Evolutionary conservation across 2,329 filamentous ascomycete species (phyloP).

Genomic region (Alternaria alternata): DNA sequence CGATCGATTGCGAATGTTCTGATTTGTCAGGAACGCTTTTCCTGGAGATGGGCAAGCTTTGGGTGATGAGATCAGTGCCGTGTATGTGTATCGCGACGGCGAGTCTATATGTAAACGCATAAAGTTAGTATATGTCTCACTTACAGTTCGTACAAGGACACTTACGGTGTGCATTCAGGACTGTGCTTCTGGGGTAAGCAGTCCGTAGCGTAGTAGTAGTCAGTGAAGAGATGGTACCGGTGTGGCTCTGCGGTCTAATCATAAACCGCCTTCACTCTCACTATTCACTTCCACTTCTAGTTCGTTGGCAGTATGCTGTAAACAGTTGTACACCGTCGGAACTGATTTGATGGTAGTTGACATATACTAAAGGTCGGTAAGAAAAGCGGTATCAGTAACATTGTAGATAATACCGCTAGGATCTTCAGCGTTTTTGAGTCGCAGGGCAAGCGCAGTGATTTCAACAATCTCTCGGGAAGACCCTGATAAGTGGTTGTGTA

Average conservation of each 20-base stretch:
- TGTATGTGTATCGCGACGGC: background rate
- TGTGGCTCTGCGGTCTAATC: background rate
- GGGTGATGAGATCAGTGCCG: background rate
- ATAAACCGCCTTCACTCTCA: background rate
- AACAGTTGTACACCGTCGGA: background rate
- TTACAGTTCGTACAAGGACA: too few species aligned
- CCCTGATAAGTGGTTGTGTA: background rate
- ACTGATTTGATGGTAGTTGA: background rate
- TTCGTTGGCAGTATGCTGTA: background rate
- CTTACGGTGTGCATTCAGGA: too few species aligned
- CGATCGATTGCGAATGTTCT: background rate
- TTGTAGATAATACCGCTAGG: background rate
- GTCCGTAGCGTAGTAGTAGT: background rate
- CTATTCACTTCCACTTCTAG: background rate
- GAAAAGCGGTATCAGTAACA: background rate
- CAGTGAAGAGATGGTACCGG: background rate
- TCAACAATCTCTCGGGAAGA: background rate
- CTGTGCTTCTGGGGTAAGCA: background rate
- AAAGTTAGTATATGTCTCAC: too few species aligned
- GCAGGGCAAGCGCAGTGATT: background rate
- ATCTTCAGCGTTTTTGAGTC: background rate
- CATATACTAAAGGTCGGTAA: background rate
- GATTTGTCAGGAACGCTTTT: background rate
- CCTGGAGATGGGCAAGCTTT: background rate
- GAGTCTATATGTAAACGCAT: background rate